These are phyloP conservation scores for Penicillium salamii DNA, from an alignment of 495 filamentous ascomycete genomes.

Conservation along the genomic window DNA sequence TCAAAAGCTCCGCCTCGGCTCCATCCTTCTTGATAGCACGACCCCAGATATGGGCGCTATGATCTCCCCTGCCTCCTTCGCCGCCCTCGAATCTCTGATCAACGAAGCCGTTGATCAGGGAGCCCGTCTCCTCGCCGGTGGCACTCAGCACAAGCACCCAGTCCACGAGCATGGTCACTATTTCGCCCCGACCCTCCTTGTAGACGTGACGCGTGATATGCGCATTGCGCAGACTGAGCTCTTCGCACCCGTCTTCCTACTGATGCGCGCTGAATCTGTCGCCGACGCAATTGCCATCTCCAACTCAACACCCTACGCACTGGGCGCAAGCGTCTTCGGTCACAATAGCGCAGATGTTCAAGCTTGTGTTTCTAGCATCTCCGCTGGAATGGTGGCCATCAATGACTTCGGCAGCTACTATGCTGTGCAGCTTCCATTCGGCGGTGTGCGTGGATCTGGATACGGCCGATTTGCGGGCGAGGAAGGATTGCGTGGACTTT, in stretches of 20 bases:
- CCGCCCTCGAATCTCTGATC: constrained; percentile 67
- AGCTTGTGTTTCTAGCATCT: constrained; percentile 62
- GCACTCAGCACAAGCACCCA: constrained; percentile 68
- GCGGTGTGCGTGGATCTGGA: constrained; percentile 79
- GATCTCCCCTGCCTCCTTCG: constrained; percentile 74
- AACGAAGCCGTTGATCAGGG: constrained; percentile 72
- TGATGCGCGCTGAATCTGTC: constrained; percentile 68
- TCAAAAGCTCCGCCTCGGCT: constrained; percentile 66
- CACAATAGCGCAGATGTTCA: constrained; percentile 43
- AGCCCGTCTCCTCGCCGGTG: constrained; percentile 78
- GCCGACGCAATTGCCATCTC: constrained; percentile 64
- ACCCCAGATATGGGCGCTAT: constrained; percentile 79
- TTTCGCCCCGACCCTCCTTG: constrained; percentile 85
- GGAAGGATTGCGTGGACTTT: constrained; percentile 79
- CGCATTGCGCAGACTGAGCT: constrained; percentile 86
- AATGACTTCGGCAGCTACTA: constrained; percentile 95
- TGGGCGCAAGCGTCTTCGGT: constrained; percentile 84
- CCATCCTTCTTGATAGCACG: constrained; percentile 51
- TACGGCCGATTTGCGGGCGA: constrained; percentile 92
- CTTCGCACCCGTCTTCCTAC: constrained; percentile 84
- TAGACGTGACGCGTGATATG: constrained; percentile 76
- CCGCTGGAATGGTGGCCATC: constrained; percentile 84
- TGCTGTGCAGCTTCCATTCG: constrained; percentile 89
- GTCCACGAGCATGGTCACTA: constrained; percentile 76
- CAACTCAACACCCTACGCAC: constrained; percentile 73